A percentile compares a stretch with the other conserved stretches of the same genome.
phyloP scores from a whole-genome alignment of 345 rosid species.

The Aurinia saxatilis region DNA sequence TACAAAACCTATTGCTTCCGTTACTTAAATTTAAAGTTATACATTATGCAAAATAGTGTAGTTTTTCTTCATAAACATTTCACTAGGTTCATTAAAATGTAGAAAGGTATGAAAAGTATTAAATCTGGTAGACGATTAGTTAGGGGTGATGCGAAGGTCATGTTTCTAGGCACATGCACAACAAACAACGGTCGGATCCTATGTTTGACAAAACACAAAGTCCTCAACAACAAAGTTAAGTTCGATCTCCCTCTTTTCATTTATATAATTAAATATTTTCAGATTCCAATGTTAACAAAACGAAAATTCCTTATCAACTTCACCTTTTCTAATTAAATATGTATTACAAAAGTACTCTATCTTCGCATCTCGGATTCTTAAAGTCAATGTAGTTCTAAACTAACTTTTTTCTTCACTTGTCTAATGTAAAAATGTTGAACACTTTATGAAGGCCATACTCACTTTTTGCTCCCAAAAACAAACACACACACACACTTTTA shows the following conservation, averaged over 20 bases:
- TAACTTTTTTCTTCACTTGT: not conserved
- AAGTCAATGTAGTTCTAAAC: slow-evolving; percentile 11
- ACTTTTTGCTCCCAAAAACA: not conserved
- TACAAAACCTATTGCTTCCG: not conserved
- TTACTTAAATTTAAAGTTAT: not conserved
- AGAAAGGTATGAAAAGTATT: slow-evolving; percentile 18
- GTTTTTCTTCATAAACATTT: not conserved
- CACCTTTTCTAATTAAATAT: not conserved
- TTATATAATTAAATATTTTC: slow-evolving; percentile 12
- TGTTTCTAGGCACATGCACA: slow-evolving; percentile 27
- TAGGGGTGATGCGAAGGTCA: slow-evolving; percentile 24
- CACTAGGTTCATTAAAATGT: not conserved
- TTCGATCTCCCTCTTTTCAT: slow-evolving; percentile 24
- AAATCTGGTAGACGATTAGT: slow-evolving; percentile 28
- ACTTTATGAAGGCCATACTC: not conserved
- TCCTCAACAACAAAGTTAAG: slow-evolving; percentile 20
- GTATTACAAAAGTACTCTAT: not conserved
- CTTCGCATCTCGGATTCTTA: not conserved
- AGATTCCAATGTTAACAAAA: slow-evolving; percentile 4
- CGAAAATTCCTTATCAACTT: slow-evolving; percentile 12
- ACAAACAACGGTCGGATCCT: slow-evolving; percentile 35
- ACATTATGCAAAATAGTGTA: not conserved
- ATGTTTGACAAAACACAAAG: slow-evolving; percentile 30
- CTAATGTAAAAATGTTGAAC: slow-evolving; percentile 1
- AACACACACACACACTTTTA: not conserved